Percentiles rank a stretch among this genome's conserved stretches.
phyloP scores from a whole-genome alignment of 129 eudicot species.

The Erigeron canadensis region DNA sequence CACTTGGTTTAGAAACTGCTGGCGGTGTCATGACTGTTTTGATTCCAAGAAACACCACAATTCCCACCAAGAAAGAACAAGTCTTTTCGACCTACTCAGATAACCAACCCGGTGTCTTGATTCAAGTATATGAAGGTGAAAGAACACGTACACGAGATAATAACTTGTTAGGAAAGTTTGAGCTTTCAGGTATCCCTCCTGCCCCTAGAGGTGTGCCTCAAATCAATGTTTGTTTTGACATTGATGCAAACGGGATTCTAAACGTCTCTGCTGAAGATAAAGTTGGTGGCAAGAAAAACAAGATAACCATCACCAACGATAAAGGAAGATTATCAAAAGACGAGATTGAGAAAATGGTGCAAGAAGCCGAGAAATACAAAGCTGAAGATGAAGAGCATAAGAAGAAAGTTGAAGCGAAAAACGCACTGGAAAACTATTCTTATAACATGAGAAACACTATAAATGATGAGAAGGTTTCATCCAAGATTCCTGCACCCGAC shows the following conservation, averaged over 20 bases:
- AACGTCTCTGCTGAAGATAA: constrained; percentile 34
- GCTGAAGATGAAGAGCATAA: constrained; percentile 38
- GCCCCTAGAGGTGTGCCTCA: constrained; percentile 34
- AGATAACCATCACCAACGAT: constrained; percentile 29
- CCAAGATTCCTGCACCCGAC: constrained; percentile 21
- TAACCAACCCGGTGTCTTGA: constrained; percentile 27
- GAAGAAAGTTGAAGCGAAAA: constrained; percentile 37
- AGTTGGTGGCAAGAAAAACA: constrained; percentile 34
- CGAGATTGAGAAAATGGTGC: constrained; percentile 40
- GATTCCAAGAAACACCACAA: constrained; percentile 37
- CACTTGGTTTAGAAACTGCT: constrained; percentile 34
- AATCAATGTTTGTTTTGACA: constrained; percentile 32
- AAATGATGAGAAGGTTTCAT: constrained; percentile 23
- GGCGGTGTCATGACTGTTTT: constrained; percentile 42
- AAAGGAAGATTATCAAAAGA: constrained; percentile 34
- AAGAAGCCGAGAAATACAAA: constrained; percentile 36
- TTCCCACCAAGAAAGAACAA: constrained; percentile 36
- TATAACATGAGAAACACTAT: constrained; percentile 37
- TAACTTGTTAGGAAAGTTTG: constrained; percentile 33
- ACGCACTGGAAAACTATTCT: constrained; percentile 27
- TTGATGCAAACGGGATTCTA: constrained; percentile 37
- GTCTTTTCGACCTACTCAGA: constrained; percentile 26
- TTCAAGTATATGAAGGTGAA: constrained; percentile 43
- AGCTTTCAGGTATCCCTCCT: constrained; percentile 38
- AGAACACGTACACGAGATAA: constrained; percentile 29